Percentiles rank a stretch among this genome's conserved stretches.
Evolutionary conservation across 2,329 filamentous ascomycete species (phyloP).

Genomic region (Colletotrichum neosansevieriae): DNA sequence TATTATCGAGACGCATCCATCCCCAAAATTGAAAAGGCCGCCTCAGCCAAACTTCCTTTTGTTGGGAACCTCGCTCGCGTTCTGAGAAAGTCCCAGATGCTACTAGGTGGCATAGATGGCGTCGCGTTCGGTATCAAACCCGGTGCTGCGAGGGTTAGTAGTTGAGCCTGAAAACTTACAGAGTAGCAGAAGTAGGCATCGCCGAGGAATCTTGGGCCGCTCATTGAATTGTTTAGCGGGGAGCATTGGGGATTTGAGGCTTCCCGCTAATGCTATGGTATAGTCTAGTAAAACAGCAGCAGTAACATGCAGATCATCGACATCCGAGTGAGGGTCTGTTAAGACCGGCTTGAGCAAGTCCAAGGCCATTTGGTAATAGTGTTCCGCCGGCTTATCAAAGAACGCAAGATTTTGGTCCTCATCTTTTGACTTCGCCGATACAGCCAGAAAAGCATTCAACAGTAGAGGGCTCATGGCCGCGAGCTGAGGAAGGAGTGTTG

Average conservation of each 20-base stretch:
- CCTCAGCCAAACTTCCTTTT: neutral
- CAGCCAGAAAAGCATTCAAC: constrained; percentile 20
- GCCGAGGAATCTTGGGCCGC: too few species aligned
- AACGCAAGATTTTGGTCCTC: neutral
- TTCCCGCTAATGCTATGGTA: constrained; percentile 2
- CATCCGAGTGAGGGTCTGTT: neutral
- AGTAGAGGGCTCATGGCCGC: constrained; percentile 16
- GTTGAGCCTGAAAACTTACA: too few species aligned
- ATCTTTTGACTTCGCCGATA: constrained; percentile 11
- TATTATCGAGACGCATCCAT: constrained; percentile 13
- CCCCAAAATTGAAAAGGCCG: neutral
- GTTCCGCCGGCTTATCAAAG: constrained; percentile 25
- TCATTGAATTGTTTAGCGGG: too few species aligned
- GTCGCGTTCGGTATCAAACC: neutral
- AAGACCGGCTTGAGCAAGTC: neutral
- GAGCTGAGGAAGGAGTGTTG: neutral
- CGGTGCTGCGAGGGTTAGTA: neutral
- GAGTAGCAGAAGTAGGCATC: too few species aligned
- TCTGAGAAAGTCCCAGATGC: constrained; percentile 9
- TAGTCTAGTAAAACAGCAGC: constrained; percentile 17
- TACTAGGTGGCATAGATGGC: neutral
- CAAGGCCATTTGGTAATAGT: neutral
- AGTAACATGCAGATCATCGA: neutral
- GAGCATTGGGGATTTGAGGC: neutral
- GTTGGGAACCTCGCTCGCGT: neutral